A percentile compares a stretch with the other conserved stretches of the same genome.
phyloP scores from a whole-genome alignment of 2,329 filamentous ascomycete genomes.

The Fusarium oxysporum region DNA sequence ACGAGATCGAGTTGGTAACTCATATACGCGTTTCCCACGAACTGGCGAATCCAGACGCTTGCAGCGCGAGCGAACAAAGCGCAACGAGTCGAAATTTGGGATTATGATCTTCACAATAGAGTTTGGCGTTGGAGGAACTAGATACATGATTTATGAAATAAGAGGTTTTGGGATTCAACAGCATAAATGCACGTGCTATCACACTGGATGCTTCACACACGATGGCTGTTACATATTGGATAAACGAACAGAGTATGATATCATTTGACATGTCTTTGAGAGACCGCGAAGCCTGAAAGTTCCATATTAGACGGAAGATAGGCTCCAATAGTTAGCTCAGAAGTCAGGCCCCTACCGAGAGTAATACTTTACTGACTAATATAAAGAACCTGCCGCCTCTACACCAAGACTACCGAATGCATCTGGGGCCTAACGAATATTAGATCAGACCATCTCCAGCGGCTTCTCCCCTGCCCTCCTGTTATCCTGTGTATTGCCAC shows the following conservation, averaged over 20 bases:
- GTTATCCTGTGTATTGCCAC: neutral
- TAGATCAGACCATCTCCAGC: accelerated
- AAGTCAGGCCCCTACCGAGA: accelerated
- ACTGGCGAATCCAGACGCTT: neutral
- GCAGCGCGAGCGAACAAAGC: neutral
- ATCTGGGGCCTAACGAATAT: accelerated
- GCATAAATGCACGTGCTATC: neutral
- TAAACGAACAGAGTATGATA: neutral
- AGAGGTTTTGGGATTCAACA: neutral
- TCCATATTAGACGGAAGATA: neutral
- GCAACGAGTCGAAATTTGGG: neutral
- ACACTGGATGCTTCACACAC: neutral
- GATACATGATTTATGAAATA: neutral
- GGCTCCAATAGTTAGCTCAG: accelerated
- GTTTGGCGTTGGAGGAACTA: neutral
- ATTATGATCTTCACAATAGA: neutral
- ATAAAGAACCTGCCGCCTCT: accelerated
- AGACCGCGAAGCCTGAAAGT: no score
- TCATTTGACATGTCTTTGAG: neutral
- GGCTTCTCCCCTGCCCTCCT: accelerated
- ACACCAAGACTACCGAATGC: accelerated
- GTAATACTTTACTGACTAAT: accelerated
- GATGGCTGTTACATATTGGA: neutral
- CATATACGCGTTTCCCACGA: slow-evolving; percentile 6
- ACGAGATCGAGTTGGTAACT: slow-evolving; percentile 17